phyloP scores from a whole-genome alignment of 805 yeast species.

The Suhomyces faveliae region DNA sequence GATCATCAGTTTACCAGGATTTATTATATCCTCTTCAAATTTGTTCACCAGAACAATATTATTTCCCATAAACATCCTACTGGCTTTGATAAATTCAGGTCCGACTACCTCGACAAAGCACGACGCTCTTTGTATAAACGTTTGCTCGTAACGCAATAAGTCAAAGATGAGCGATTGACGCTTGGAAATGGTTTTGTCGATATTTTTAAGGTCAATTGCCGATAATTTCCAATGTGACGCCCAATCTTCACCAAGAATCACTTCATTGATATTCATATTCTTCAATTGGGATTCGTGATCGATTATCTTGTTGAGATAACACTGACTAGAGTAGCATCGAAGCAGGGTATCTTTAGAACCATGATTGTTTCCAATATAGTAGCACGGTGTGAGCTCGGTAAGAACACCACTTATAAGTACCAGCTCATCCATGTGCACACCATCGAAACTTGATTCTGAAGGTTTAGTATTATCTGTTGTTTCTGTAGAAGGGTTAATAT shows the following conservation, averaged over 20 bases:
- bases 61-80: slow-evolving; percentile 21
- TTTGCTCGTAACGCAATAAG: slow-evolving; percentile 66
- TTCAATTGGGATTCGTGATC: slow-evolving; percentile 24
- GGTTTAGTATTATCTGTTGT: neutral
- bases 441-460: slow-evolving; percentile 3
- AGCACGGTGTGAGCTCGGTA: slow-evolving; percentile 46
- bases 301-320: slow-evolving; percentile 29
- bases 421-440: slow-evolving; percentile 15
- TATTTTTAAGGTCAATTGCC: slow-evolving; percentile 50
- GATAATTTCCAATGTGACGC: slow-evolving; percentile 64
- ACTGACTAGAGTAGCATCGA: slow-evolving; percentile 34
- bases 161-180: slow-evolving; percentile 77
- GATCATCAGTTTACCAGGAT: slow-evolving; percentile 54
- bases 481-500: neutral
- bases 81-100: slow-evolving; percentile 38
- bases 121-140: slow-evolving; percentile 63
- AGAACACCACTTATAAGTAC: slow-evolving; percentile 40
- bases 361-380: slow-evolving; percentile 29
- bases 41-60: slow-evolving; percentile 33
- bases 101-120: slow-evolving; percentile 53
- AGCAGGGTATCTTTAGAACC: slow-evolving; percentile 16
- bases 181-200: slow-evolving; percentile 53
- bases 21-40: slow-evolving; percentile 59
- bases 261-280: slow-evolving; percentile 19
- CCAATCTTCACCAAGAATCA: slow-evolving; percentile 52